These are phyloP conservation scores for Sordariomycetes sp. DNA, from an alignment of 2,329 filamentous ascomycete genomes.

Conservation along the genomic window DNA sequence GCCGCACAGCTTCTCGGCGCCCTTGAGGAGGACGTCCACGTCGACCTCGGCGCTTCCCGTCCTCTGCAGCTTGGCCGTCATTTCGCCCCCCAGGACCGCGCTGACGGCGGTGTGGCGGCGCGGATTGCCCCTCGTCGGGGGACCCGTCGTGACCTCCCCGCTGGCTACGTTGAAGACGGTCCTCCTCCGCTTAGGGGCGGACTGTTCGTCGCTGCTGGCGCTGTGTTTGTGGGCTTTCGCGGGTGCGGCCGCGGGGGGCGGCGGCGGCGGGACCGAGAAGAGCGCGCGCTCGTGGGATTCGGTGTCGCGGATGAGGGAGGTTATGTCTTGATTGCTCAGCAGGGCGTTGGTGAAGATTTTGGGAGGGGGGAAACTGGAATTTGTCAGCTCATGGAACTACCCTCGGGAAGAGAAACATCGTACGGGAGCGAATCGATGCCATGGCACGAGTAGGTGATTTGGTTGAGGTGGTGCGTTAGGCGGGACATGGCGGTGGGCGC, in stretches of 20 bases:
- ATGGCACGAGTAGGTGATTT: conserved; percentile 67
- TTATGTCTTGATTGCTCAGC: conserved; percentile 83
- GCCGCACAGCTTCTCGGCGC: conserved; percentile 81
- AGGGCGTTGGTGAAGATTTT: conserved; percentile 94
- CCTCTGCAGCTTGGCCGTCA: conserved; percentile 69
- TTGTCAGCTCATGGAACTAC: no score
- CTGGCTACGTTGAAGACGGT: conserved; percentile 59
- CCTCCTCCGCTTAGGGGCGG: conserved; percentile 33
- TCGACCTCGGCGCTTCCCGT: conserved; percentile 64
- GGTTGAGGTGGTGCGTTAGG: conserved; percentile 63
- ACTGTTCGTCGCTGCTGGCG: conserved; percentile 23
- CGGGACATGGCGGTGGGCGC: no score
- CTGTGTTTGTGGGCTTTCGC: conserved; percentile 25
- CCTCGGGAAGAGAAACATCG: no score
- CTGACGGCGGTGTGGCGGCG: conserved; percentile 77
- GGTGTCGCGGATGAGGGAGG: conserved; percentile 86
- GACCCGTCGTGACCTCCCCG: conserved; percentile 52
- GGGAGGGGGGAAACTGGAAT: conserved; percentile 69
- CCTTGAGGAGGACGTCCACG: conserved; percentile 73
- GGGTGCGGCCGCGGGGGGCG: conserved; percentile 38
- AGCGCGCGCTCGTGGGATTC: conserved; percentile 90
- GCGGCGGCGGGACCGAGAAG: conserved; percentile 78
- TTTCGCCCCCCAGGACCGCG: conserved; percentile 76
- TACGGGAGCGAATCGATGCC: conserved; percentile 69
- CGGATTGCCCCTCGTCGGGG: conserved; percentile 39